Evolutionary conservation across 805 yeast species (phyloP).

Genomic region (Lipomyces mesembrius): DNA sequence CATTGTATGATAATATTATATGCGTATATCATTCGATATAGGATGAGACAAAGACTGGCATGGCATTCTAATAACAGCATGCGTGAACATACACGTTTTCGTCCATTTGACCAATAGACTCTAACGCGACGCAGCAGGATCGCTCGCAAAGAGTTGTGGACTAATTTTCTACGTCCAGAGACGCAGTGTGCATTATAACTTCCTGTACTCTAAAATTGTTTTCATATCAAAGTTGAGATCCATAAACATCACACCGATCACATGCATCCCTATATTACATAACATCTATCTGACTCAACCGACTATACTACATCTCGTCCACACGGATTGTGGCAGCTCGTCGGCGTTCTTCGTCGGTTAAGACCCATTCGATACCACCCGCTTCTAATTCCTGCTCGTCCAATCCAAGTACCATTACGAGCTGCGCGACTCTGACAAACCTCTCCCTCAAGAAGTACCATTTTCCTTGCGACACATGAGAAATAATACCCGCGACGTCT

Average conservation of each 20-base stretch:
- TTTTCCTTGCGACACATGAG: slow-evolving; percentile 65
- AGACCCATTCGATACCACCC: slow-evolving; percentile 63
- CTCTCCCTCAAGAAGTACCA: slow-evolving; percentile 76
- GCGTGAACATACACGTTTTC: too few relatives aligned
- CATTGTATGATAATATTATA: too few relatives aligned
- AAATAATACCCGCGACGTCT: slow-evolving; percentile 74
- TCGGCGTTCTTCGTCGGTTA: slow-evolving; percentile 75
- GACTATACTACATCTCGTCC: slow-evolving; percentile 28
- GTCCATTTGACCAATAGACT: too few relatives aligned
- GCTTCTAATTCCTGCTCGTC: slow-evolving; percentile 68
- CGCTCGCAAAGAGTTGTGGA: too few relatives aligned
- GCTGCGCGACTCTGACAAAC: slow-evolving; percentile 81
- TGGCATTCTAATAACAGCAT: too few relatives aligned
- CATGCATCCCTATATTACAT: slow-evolving; percentile 3
- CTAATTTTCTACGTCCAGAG: too few relatives aligned
- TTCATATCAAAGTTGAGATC: background rate
- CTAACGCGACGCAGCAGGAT: too few relatives aligned
- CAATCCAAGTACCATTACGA: slow-evolving; percentile 78
- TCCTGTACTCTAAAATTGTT: background rate
- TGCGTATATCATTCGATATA: too few relatives aligned
- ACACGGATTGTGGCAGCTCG: slow-evolving; percentile 64
- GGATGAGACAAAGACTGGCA: too few relatives aligned
- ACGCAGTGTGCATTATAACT: too few relatives aligned
- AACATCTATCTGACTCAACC: background rate
- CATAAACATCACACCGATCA: background rate